A percentile compares a stretch with the other conserved stretches of the same genome.
Conservation (phyloP, 441 rosid genomes). For the California macrophylla region DNA sequence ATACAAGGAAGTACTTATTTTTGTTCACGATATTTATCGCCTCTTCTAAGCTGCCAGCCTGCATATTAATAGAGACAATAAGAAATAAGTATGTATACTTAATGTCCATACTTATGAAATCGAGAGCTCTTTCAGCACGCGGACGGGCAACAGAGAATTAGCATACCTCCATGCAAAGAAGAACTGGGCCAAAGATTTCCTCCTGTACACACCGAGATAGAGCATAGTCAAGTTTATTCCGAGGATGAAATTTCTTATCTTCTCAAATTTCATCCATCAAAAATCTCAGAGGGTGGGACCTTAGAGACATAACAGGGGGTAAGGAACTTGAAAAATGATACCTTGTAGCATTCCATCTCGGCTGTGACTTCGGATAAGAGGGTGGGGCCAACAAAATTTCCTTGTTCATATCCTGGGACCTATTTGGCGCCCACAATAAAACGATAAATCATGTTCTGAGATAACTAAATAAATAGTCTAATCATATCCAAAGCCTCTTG, state of each 20-base stretch:
- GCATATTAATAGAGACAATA: slow-evolving; percentile 17
- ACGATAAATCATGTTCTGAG: background rate
- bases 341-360: slow-evolving; percentile 97
- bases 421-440: slow-evolving; percentile 26
- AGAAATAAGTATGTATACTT: background rate
- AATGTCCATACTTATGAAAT: background rate
- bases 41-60: slow-evolving; percentile 79
- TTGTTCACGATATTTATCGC: slow-evolving; percentile 66
- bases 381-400: slow-evolving; percentile 88
- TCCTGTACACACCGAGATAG: slow-evolving; percentile 42
- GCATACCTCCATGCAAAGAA: slow-evolving; percentile 72
- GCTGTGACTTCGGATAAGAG: slow-evolving; percentile 64
- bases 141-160: slow-evolving; percentile 13
- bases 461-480: background rate
- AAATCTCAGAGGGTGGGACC: background rate
- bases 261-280: background rate
- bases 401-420: slow-evolving; percentile 83
- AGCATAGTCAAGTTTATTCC: slow-evolving; percentile 10
- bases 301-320: background rate
- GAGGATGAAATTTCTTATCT: slow-evolving; percentile 1
- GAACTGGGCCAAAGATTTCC: slow-evolving; percentile 95
- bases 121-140: background rate
- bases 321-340: background rate
- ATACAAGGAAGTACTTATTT: slow-evolving; percentile 47
- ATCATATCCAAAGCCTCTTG: too few relatives aligned